A percentile compares a stretch with the other conserved stretches of the same genome.
Evolutionary conservation across 2,329 filamentous ascomycete species (phyloP).

Genomic region (Pseudogymnoascus sp.): DNA sequence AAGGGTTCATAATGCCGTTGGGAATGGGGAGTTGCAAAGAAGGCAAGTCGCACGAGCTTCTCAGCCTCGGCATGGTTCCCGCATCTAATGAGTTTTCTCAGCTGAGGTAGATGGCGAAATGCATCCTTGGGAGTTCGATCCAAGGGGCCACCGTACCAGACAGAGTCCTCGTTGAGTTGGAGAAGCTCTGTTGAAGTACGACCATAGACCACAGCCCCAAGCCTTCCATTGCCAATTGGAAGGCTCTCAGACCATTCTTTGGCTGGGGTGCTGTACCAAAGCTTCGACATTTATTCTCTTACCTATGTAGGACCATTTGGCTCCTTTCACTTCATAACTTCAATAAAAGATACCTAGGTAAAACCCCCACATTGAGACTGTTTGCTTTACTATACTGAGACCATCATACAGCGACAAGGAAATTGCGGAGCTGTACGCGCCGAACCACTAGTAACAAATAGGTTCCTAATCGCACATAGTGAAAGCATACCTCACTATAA

Average conservation of each 20-base stretch:
- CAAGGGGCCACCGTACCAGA: conserved; percentile 39
- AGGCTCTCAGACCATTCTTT: conserved; percentile 32
- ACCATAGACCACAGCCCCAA: conserved; percentile 38
- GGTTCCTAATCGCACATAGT: not conserved
- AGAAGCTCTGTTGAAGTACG: conserved; percentile 36
- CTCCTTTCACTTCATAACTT: not conserved
- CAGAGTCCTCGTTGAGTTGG: conserved; percentile 41
- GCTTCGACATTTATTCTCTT: conserved; percentile 8
- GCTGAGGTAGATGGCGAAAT: conserved; percentile 29
- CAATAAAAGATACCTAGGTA: not conserved
- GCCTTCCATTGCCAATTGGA: conserved; percentile 42
- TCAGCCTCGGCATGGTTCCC: conserved; percentile 36
- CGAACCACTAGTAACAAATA: not conserved
- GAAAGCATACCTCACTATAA: not conserved
- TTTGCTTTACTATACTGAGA: not conserved
- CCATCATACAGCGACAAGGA: not conserved
- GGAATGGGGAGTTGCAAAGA: conserved; percentile 38
- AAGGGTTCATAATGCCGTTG: conserved; percentile 41
- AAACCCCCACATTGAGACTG: not conserved
- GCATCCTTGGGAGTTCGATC: conserved; percentile 36
- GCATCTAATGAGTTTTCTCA: conserved; percentile 35
- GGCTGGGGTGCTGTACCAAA: conserved; percentile 27
- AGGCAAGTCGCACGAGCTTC: conserved; percentile 33
- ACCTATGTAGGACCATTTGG: not conserved
- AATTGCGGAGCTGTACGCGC: not conserved